Percentiles rank a stretch among this genome's conserved stretches.
phyloP scores from a whole-genome alignment of 2,329 filamentous ascomycete species.

The Monilinia aucupariae region DNA sequence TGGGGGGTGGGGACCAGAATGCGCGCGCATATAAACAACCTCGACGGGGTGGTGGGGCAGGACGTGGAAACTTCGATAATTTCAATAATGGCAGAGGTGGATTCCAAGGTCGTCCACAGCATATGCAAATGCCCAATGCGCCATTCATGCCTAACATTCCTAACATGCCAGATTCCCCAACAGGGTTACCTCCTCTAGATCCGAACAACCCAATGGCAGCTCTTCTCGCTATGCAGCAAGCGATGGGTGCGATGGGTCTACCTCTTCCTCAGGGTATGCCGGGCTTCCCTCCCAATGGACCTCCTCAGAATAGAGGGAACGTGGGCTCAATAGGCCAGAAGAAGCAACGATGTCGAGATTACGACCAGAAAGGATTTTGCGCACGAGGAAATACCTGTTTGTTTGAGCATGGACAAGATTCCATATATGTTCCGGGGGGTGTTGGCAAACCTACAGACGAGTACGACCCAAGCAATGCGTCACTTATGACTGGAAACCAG shows the following conservation, averaged over 20 bases:
- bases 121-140: constrained; percentile 24
- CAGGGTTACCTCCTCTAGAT: constrained; percentile 47
- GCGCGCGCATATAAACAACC: constrained; percentile 54
- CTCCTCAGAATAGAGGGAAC: constrained; percentile 7
- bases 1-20: constrained; percentile 30
- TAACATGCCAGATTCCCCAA: constrained; percentile 28
- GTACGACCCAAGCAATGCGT: constrained; percentile 55
- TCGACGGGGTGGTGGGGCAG: constrained; percentile 45
- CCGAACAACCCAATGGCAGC: constrained; percentile 56
- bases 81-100: constrained; percentile 34
- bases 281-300: constrained; percentile 29
- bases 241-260: constrained; percentile 42
- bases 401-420: constrained; percentile 61
- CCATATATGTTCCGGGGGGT: constrained; percentile 37
- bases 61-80: constrained; percentile 37
- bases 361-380: constrained; percentile 68
- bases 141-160: constrained; percentile 20
- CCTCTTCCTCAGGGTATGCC: constrained; percentile 41
- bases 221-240: constrained; percentile 52
- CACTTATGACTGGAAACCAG: constrained; percentile 36
- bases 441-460: constrained; percentile 37
- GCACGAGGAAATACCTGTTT: constrained; percentile 60
- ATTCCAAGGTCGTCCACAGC: constrained; percentile 24
- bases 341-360: constrained; percentile 56
- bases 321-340: constrained; percentile 21